phyloP scores from a whole-genome alignment of 371 early-diverging fungal species.

The Haplosporangium sp. region DNA sequence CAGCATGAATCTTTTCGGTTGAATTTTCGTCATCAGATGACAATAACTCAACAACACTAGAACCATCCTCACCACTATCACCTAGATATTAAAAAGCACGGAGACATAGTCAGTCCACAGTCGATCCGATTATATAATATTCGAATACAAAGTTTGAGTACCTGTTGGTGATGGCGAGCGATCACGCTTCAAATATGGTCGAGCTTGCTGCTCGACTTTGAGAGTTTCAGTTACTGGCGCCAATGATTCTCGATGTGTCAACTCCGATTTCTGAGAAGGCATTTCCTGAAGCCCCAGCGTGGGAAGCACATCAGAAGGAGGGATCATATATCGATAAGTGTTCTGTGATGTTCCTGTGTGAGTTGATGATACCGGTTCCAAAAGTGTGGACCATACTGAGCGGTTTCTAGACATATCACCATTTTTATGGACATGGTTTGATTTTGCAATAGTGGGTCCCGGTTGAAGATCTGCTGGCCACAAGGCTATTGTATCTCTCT shows the following conservation, averaged over 20 bases:
- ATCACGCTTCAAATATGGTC: neutral
- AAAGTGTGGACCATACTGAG: slow-evolving; percentile 17
- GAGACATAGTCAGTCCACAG: neutral
- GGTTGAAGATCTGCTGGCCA: neutral
- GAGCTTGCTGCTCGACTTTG: neutral
- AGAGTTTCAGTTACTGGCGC: neutral
- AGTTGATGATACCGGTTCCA: neutral
- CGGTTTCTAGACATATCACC: neutral
- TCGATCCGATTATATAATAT: neutral
- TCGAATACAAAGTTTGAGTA: neutral
- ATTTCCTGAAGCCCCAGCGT: neutral
- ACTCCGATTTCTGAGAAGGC: neutral
- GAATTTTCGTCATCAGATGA: slow-evolving; percentile 17
- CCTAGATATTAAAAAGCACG: neutral
- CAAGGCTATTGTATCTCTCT: slow-evolving; percentile 28
- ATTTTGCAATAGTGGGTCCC: neutral
- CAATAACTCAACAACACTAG: slow-evolving; percentile 22
- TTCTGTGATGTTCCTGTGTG: neutral
- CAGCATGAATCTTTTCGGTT: neutral
- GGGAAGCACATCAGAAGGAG: slow-evolving; percentile 9
- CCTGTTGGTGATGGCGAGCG: slow-evolving; percentile 3
- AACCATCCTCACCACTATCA: neutral
- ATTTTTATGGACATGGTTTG: neutral
- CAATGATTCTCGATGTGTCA: no score
- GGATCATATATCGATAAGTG: slow-evolving; percentile 24